Percentiles rank a stretch among this genome's conserved stretches.
phyloP scores from a whole-genome alignment of 805 yeast genomes.

The Zygosaccharomyces siamensis region DNA sequence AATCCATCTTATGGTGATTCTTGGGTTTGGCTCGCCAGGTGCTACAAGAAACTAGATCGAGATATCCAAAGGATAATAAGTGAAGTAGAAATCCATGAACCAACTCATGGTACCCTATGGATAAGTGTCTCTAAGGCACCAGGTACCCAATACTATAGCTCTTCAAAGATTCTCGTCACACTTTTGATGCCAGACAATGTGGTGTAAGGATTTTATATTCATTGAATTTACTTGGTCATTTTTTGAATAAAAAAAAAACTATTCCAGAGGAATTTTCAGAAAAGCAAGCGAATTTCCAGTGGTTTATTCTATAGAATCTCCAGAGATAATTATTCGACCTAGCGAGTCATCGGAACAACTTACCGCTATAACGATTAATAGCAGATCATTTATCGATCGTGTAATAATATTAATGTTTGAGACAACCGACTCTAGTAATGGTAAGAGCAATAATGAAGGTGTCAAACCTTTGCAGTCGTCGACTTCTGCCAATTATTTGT shows the following conservation, averaged over 20 bases:
- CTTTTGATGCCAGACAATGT: not conserved
- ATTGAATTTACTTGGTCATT: not conserved
- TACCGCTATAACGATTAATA: not conserved
- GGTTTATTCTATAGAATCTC: not conserved
- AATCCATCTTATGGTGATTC: constrained; percentile 65
- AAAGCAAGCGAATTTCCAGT: constrained; percentile 6
- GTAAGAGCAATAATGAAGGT: not conserved
- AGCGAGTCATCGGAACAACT: constrained; percentile 2
- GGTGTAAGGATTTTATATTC: constrained; percentile 1
- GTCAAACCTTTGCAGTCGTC: constrained; percentile 6
- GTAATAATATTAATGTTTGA: not conserved
- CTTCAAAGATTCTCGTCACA: constrained; percentile 39
- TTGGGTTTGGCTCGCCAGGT: constrained; percentile 63
- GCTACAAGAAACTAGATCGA: constrained; percentile 35
- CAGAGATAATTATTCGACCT: not conserved
- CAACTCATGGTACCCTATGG: constrained; percentile 64
- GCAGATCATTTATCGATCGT: not conserved
- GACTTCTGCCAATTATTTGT: constrained; percentile 16
- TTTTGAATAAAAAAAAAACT: constrained; percentile 8
- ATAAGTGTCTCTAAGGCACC: constrained; percentile 45
- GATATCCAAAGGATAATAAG: constrained; percentile 5
- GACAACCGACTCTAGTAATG: not conserved
- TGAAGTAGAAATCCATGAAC: constrained; percentile 44
- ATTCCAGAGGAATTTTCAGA: constrained; percentile 26
- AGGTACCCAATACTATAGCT: constrained; percentile 40